phyloP scores from a whole-genome alignment of 768 basidiomycete species.

The Leccinum uliginosum region DNA sequence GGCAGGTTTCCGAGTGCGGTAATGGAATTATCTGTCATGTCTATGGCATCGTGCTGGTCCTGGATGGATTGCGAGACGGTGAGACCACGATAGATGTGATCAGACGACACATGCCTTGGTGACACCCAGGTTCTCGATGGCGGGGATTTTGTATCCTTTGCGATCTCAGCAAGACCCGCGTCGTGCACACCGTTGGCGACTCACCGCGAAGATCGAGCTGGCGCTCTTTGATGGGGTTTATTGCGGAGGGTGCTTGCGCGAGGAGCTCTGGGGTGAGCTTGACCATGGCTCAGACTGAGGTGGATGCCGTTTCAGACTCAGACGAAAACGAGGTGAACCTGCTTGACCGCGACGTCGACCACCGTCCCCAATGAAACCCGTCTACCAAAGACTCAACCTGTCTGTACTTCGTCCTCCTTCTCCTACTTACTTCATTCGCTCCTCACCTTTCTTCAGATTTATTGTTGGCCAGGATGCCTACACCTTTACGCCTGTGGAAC shows the following conservation, averaged over 20 bases:
- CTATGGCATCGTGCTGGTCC: constrained; percentile 94
- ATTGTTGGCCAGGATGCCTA: constrained; percentile 70
- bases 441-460: constrained; percentile 41
- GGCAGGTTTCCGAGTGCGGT: constrained; percentile 79
- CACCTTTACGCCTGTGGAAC: constrained; percentile 68
- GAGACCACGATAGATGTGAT: constrained; percentile 15
- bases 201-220: constrained; percentile 88
- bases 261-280: constrained; percentile 95
- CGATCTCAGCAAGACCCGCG: constrained; percentile 13
- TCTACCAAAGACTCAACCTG: constrained; percentile 75
- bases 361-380: constrained; percentile 49
- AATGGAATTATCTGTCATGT: constrained; percentile 91
- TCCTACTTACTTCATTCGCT: not conserved
- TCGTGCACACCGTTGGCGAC: constrained; percentile 20
- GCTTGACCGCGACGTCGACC: constrained; percentile 5
- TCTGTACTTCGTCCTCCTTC: constrained; percentile 31
- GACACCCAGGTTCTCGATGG: constrained; percentile 95
- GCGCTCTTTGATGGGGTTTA: constrained; percentile 84
- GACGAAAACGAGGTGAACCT: constrained; percentile 22
- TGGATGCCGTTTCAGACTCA: constrained; percentile 34
- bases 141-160: constrained; percentile 88
- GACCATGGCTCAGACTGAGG: constrained; percentile 42
- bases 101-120: constrained; percentile 57
- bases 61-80: constrained; percentile 28
- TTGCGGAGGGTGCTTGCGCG: constrained; percentile 69